phyloP scores from a whole-genome alignment of 495 filamentous ascomycete species.

The Penicillium verhagenii region DNA sequence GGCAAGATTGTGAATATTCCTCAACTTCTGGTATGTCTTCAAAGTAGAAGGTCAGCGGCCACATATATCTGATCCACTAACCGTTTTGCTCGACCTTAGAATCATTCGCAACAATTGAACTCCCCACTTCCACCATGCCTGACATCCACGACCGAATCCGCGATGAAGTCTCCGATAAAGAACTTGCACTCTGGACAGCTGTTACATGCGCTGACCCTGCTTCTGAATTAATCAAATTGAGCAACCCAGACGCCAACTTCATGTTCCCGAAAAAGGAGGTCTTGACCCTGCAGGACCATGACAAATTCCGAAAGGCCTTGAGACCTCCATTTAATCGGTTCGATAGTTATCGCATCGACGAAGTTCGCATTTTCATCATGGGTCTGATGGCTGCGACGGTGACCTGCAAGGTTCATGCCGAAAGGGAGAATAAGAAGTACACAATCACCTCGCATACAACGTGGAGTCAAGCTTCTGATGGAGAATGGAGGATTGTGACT shows the following conservation, averaged over 20 bases:
- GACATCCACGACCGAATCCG: constrained; percentile 47
- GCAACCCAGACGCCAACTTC: constrained; percentile 34
- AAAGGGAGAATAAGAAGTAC: constrained; percentile 25
- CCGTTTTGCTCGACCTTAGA: too few species aligned
- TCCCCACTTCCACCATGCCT: constrained; percentile 25
- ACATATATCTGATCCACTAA: not conserved
- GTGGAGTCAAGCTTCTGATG: constrained; percentile 45
- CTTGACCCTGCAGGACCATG: constrained; percentile 33
- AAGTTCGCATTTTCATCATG: constrained; percentile 41
- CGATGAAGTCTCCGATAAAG: constrained; percentile 39
- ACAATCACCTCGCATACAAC: constrained; percentile 37
- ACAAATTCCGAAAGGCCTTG: constrained; percentile 26
- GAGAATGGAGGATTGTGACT: constrained; percentile 40
- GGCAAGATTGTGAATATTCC: too few species aligned
- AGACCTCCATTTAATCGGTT: constrained; percentile 43
- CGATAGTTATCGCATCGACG: constrained; percentile 36
- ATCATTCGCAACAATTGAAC: too few species aligned
- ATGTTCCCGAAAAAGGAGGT: constrained; percentile 41
- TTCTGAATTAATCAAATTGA: constrained; percentile 39
- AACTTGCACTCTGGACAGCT: constrained; percentile 44
- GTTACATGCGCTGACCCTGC: constrained; percentile 44
- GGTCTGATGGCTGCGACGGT: constrained; percentile 45
- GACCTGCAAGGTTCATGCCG: constrained; percentile 35
- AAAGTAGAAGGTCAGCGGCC: not conserved
- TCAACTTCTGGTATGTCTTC: not conserved